Base-by-base conservation (phyloP, 257 asterid species). In the Pogostemon cablin region DNA sequence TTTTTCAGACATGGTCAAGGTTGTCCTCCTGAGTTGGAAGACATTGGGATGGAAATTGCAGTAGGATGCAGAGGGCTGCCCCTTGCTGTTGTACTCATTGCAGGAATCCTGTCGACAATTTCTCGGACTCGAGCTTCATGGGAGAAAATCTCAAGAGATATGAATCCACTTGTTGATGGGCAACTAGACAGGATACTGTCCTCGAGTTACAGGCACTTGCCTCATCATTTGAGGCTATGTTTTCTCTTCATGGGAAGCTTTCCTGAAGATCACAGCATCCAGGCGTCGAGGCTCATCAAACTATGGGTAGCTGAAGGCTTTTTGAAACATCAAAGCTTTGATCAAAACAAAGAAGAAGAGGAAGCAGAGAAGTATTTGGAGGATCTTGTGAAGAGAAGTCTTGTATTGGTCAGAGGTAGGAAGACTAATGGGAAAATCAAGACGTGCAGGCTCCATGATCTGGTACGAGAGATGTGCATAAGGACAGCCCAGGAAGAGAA, bases 251-350 rank as follows among this genome's bases (percentile, higher is more conserved):
- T 68, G 56, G 65, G 35, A 10, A 34, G 9, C 5, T 70, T 70
- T 44, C 67, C 41, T 0, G 60, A 70, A 34, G 67, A 58, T 47
- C 9, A 6, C 6, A 44, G 15, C 9, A 50, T 58, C 3, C 25
- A 3, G 8, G 75, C 7, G 25, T 58, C 68, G 2, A 60, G 8
- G 15, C 75, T 70, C 3, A 37, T 70, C 9, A 70, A 5, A 15
- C 3, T 70, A 5, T 58, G 75, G 75, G 67, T 35, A 44, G 68
- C 75, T 12, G 75, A 71, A 57, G 68, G 75, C 2, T 60, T 71
- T 3, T 9, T 48, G 67, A 37, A 8, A 39, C 4, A 20, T 2
- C 2, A 38, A 9, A 9, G 17, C 6, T 35, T 25, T 55, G n/a
- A n/a, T n/a, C n/a, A n/a, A n/a, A n/a, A n/a, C n/a, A n/a, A n/a